Base-by-base conservation (phyloP, 129 eudicot genomes). In the Arctium lappa region DNA sequence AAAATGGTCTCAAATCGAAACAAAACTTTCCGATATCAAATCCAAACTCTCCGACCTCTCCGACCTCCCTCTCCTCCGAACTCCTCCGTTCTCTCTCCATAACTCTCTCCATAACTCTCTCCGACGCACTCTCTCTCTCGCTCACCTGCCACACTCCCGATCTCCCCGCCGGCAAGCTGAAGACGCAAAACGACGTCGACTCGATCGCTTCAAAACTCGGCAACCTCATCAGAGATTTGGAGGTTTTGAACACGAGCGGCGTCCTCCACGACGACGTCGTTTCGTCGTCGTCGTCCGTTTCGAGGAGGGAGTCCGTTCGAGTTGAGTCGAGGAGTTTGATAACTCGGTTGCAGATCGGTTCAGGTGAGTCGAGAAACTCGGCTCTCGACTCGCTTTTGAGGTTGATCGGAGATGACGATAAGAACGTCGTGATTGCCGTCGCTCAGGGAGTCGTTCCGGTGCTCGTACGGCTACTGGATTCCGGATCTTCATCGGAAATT, bases 381-480 rank as follows among this genome's bases (percentile, higher is more conserved):
- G 91, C 86, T 6, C 81, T 93, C 7, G 93, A 91, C 6, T 89
- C 89, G 60, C 34, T 91, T 0, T 31, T 86, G 2, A 81, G 81
- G 69, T 75, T 93, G 27, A 56, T 93, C 0, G 72, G 89, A 3
- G 89, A 85, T 48, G 92, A 93, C 30, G 97, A 91, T 68, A 93
- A 91, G 78, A 89, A 93, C 5, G 91, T 93, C 0, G 8, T 89
- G 3, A 88, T 91, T 16, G 89, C 92, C 16, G 95, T 91, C 36
- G 92, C 91, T n/a, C 96, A 91, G 73, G 97, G 96, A 38, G 79
- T 91, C 0, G 89, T 91, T 27, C 94, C 95, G 22, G 88, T 89
- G 56, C 91, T 91, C 2, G 90, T 89, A 29, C 85, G 88, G 5
- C 36, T 88, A 7, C 84, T 93, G 30, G 94, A 91, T 70, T 85